Conservation (phyloP, 495 filamentous ascomycete genomes). For the Aspergillus egyptiacus region DNA sequence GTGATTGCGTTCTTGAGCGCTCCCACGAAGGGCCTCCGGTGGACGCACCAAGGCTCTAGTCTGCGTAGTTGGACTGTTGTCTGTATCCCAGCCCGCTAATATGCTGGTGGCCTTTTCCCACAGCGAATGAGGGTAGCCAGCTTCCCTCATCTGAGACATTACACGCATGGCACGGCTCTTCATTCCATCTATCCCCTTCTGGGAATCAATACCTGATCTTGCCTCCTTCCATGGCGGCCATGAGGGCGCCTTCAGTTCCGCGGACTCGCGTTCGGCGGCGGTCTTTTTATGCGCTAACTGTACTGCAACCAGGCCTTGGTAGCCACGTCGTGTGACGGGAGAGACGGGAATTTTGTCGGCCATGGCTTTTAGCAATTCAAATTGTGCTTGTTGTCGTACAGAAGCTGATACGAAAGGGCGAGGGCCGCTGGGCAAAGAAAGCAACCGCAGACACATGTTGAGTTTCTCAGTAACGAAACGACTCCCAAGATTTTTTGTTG, state of each 20-base stretch:
- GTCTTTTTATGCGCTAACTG: slow-evolving; percentile 64
- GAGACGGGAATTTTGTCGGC: slow-evolving; percentile 49
- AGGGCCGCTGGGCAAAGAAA: slow-evolving; percentile 47
- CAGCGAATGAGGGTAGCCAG: slow-evolving; percentile 48
- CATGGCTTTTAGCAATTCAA: slow-evolving; percentile 59
- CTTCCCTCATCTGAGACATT: slow-evolving; percentile 54
- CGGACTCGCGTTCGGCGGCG: slow-evolving; percentile 50
- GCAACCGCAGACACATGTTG: slow-evolving; percentile 50
- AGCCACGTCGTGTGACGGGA: slow-evolving; percentile 54
- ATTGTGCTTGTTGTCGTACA: slow-evolving; percentile 56
- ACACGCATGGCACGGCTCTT: slow-evolving; percentile 53
- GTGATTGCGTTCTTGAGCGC: slow-evolving; percentile 14
- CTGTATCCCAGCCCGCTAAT: slow-evolving; percentile 62
- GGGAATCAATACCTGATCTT: slow-evolving; percentile 51
- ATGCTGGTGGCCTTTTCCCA: slow-evolving; percentile 57
- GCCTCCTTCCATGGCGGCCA: slow-evolving; percentile 73
- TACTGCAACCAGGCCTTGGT: slow-evolving; percentile 51
- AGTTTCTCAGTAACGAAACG: slow-evolving; percentile 27
- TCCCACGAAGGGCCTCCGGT: slow-evolving; percentile 18
- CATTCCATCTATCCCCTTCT: slow-evolving; percentile 49
- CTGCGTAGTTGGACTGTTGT: slow-evolving; percentile 64
- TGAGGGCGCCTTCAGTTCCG: slow-evolving; percentile 50
- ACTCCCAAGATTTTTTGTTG: slow-evolving; percentile 3
- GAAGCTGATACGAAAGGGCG: slow-evolving; percentile 44
- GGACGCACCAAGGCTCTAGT: slow-evolving; percentile 40